Evolutionary conservation across 2,329 filamentous ascomycete species (phyloP).

Genomic region (Calonectria hongkongensis): DNA sequence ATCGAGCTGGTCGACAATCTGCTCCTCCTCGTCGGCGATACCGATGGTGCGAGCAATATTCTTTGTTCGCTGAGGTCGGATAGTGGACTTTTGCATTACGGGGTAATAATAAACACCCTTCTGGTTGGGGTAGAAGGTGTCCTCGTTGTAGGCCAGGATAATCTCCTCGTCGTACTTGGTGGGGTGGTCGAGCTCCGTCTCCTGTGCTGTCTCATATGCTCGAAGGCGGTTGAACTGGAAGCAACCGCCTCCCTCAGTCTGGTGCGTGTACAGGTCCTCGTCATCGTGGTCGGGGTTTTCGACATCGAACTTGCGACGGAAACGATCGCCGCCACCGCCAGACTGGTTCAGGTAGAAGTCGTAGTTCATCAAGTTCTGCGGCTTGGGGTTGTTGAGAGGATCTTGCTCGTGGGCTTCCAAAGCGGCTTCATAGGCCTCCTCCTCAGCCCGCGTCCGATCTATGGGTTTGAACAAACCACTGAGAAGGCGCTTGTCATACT

Average conservation of each 20-base stretch:
- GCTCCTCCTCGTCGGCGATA: constrained; percentile 68
- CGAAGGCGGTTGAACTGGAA: constrained; percentile 79
- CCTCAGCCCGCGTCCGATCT: constrained; percentile 72
- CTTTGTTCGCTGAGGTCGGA: constrained; percentile 78
- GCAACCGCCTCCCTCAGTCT: constrained; percentile 67
- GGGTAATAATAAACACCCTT: constrained; percentile 81
- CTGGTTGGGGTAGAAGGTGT: constrained; percentile 68
- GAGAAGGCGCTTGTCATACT: constrained; percentile 77
- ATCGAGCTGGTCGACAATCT: constrained; percentile 74
- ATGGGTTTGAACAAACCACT: constrained; percentile 77
- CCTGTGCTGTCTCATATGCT: constrained; percentile 78
- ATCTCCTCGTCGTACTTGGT: constrained; percentile 80
- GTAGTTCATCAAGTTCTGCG: constrained; percentile 77
- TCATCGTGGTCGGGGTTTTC: constrained; percentile 73
- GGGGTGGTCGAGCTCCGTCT: constrained; percentile 73
- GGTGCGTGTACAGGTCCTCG: constrained; percentile 72
- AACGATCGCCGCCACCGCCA: constrained; percentile 68
- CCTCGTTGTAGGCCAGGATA: constrained; percentile 75
- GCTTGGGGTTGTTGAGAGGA: constrained; percentile 72
- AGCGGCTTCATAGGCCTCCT: constrained; percentile 70
- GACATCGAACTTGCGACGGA: constrained; percentile 77
- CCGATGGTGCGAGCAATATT: constrained; percentile 75
- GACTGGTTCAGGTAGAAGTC: constrained; percentile 78
- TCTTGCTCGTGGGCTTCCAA: constrained; percentile 74
- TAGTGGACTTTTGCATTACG: constrained; percentile 77